Base-by-base conservation (phyloP, 768 basidiomycete species). In the Rhodotorula babjevae region DNA sequence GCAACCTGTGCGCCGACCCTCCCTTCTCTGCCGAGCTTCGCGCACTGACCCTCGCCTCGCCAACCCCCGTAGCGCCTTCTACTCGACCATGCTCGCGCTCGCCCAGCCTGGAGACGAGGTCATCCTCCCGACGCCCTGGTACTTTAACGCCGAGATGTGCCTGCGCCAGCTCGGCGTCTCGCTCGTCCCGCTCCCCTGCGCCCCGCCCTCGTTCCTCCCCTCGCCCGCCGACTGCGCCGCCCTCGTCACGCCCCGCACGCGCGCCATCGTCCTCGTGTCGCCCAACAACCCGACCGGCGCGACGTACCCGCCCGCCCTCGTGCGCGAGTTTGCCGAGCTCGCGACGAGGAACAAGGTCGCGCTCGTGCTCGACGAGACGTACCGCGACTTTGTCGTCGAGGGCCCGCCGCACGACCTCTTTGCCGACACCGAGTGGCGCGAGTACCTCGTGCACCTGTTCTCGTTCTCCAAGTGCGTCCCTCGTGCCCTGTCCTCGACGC, bases 341-440 rank as follows among this genome's bases (percentile, higher is more conserved):
- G 89, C 90, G 0, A 81, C 78, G 31, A 81, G 84, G 63, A 79
- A 83, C 40, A 82, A 84, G 2, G 77, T 92, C 27, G 88, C 90
- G 0, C 84, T 93, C 33, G 84, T 93, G 50, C 61, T 94, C n/a
- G 92, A 94, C 80, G 91, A 92, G 81, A 93, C 92, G 2, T 94
- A 94, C 80, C 85, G 91, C 21, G 91, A 93, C 79, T 92, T 93
- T 77, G 82, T 88, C 56, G 77, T 81, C 11, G 81, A 10, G 76
- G 80, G 82, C 36, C 36, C 36, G n/a, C 87, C 89, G 0, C 89
- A 90, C 77, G 71, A 75, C 47, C 82, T 89, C 29, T 90, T 90
- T 40, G 47, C 61, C 23, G 40, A 64, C 67, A 64, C 63, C 49
- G 46, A 52, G 21, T 62, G 63, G 70, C 56, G 40, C 33, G 56